These are phyloP conservation scores for Lycium ferocissimum DNA, from an alignment of 257 asterid species.

Conservation along the genomic window DNA sequence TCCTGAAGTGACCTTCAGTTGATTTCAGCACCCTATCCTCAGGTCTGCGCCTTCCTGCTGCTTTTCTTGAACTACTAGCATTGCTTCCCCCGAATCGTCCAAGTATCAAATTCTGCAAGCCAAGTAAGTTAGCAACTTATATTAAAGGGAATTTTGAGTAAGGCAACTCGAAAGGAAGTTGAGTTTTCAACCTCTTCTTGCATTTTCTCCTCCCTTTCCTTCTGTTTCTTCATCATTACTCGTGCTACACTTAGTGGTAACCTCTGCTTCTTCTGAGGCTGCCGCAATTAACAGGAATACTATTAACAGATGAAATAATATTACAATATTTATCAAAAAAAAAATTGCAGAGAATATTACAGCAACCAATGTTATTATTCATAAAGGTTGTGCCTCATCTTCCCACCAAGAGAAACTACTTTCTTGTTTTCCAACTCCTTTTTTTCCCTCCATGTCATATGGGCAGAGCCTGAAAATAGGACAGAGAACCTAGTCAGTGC, in stretches of 20 bases:
- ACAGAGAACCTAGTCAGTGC: slow-evolving; percentile 6
- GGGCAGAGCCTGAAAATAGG: slow-evolving; percentile 51
- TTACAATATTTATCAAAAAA: not conserved
- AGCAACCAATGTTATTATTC: not conserved
- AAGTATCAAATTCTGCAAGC: slow-evolving; percentile 60
- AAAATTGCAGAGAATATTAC: not conserved
- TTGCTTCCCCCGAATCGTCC: slow-evolving; percentile 60
- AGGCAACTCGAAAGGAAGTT: slow-evolving; percentile 20
- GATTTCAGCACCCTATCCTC: slow-evolving; percentile 77
- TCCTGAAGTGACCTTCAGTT: slow-evolving; percentile 70
- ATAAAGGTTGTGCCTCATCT: slow-evolving; percentile 45
- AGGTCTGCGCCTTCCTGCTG: slow-evolving; percentile 55
- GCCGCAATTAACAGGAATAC: slow-evolving; percentile 18
- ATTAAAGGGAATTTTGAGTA: not conserved
- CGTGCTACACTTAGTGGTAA: slow-evolving; percentile 89
- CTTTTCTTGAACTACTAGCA: slow-evolving; percentile 49
- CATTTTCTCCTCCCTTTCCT: slow-evolving; percentile 73
- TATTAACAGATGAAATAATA: slow-evolving; percentile 4
- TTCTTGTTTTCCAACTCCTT: slow-evolving; percentile 73
- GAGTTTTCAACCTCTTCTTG: slow-evolving; percentile 63
- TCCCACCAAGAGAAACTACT: slow-evolving; percentile 82
- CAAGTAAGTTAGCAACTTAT: slow-evolving; percentile 32
- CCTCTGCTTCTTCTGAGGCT: slow-evolving; percentile 85
- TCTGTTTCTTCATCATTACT: slow-evolving; percentile 78
- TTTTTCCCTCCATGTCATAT: slow-evolving; percentile 82